Base-by-base conservation (phyloP, 106 monocot genomes). In the Narthecium ossifragum region DNA sequence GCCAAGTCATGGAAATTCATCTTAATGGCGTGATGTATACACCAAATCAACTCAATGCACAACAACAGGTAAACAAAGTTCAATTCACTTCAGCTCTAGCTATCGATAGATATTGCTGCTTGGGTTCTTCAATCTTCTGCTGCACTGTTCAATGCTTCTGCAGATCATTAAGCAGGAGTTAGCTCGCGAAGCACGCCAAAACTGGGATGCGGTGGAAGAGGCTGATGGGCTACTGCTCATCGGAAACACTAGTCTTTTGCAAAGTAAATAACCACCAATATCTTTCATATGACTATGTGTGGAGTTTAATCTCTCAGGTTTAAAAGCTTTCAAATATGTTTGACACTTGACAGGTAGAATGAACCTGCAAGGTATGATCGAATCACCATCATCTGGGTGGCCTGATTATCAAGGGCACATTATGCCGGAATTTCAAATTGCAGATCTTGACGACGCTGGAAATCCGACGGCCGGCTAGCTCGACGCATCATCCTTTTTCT, bases 181-280 rank as follows among this genome's bases (percentile, higher is more conserved):
- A 55, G 65, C 21, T 0, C 5, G 2, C 2, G 73, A 80, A 7
- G 80, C 80, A 6, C 77, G 77, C 49, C 30, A 45, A 3, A 32
- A 49, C 22, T 80, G 85, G 85, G 56, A 73, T 55, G 51, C 11
- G 1, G 28, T 85, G 4, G 76, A 80, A 32, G 80, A 67, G 55
- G 55, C 62, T 24, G 26, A 59, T 43, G 69, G 28, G 26, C 8
- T 28, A 14, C 15, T 53, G 25, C 1, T 8, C 8, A 17, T 26
- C 0, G 14, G 3, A 13, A 28, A 26, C 3, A 29, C 52, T 30
- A 1, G 18, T 12, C 55, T n/a, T 30, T 3, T 33, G 31, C 55
- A 31, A 33, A 55, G 31, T 32, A 55, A 49, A 22, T n/a, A 24
- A 49, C 2, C 20, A 24, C 21, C n/a, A n/a, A n/a, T n/a, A n/a